Conservation (phyloP, 2,329 filamentous ascomycete genomes). For the Aspergillus fumigatus region DNA sequence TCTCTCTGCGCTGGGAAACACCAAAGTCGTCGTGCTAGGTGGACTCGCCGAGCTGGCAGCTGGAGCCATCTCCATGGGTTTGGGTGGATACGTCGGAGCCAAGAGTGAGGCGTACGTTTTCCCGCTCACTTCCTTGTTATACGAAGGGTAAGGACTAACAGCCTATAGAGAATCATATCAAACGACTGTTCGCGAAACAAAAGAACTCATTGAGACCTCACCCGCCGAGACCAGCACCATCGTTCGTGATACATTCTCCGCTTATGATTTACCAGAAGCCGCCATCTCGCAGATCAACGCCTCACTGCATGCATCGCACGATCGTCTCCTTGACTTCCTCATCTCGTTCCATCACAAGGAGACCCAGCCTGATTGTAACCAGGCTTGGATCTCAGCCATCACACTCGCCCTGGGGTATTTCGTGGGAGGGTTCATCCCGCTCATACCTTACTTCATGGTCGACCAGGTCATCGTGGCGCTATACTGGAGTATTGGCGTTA, state of each 20-base stretch:
- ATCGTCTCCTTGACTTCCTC: conserved; percentile 44
- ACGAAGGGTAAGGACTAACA: neutral
- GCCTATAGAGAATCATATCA: conserved; percentile 41
- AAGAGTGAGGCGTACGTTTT: conserved; percentile 47
- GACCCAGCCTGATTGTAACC: conserved; percentile 40
- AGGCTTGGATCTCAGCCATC: conserved; percentile 52
- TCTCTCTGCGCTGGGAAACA: conserved; percentile 56
- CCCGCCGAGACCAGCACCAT: conserved; percentile 34
- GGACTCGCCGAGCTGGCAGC: conserved; percentile 73
- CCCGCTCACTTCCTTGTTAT: neutral
- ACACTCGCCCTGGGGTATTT: conserved; percentile 68
- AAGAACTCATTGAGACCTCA: conserved; percentile 36
- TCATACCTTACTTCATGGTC: conserved; percentile 64
- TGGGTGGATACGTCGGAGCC: conserved; percentile 66
- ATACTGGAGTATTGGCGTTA: conserved; percentile 42
- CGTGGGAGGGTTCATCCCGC: conserved; percentile 64
- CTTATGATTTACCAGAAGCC: conserved; percentile 37
- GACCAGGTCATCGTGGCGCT: conserved; percentile 47
- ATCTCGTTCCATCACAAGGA: conserved; percentile 47
- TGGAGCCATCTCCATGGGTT: conserved; percentile 72
- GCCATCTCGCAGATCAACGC: conserved; percentile 33
- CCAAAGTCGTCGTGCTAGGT: conserved; percentile 65
- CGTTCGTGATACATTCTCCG: conserved; percentile 38
- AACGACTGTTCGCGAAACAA: conserved; percentile 42
- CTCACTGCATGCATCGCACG: conserved; percentile 34